Percentiles rank a stretch among this genome's conserved stretches.
Evolutionary conservation across 148 eudicot species (phyloP).

Genomic region (Polygonum maritimum): DNA sequence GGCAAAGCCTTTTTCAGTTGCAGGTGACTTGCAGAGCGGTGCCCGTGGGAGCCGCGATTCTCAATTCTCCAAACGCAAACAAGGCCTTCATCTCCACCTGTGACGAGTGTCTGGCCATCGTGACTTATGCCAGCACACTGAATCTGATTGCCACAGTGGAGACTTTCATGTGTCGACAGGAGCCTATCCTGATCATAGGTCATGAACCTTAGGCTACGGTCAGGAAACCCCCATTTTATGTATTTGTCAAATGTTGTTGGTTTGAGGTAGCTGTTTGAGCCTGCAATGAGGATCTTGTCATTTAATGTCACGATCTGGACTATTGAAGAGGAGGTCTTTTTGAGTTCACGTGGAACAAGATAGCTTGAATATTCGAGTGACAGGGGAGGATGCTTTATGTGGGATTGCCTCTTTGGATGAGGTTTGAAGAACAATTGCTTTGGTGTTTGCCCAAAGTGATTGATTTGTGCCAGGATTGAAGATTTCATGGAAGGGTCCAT

Average conservation of each 20-base stretch:
- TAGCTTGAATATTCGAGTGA: conserved; percentile 52
- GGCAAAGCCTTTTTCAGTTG: conserved; percentile 65
- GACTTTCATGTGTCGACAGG: conserved; percentile 87
- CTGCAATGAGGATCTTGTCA: conserved; percentile 68
- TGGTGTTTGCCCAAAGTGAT: conserved; percentile 98
- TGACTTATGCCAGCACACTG: conserved; percentile 77
- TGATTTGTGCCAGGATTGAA: conserved; percentile 93
- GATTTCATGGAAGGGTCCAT: conserved; percentile 94
- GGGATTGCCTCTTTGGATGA: conserved; percentile 63
- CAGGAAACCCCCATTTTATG: conserved; percentile 97
- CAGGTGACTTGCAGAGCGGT: conserved; percentile 38
- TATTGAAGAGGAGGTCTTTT: conserved; percentile 55
- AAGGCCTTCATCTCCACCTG: conserved; percentile 82
- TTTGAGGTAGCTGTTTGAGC: conserved; percentile 55
- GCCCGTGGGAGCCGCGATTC: conserved; percentile 38
- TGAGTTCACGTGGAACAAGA: conserved; percentile 55
- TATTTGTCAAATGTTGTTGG: conserved; percentile 69
- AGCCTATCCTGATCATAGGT: conserved; percentile 75
- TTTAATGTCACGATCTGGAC: conserved; percentile 55
- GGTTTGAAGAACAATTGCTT: conserved; percentile 81
- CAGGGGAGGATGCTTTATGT: conserved; percentile 49
- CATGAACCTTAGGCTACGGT: conserved; percentile 71
- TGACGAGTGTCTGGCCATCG: conserved; percentile 71
- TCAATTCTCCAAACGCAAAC: conserved; percentile 79
- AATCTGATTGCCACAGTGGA: conserved; percentile 76